These are phyloP conservation scores for Metroxylon sagu DNA, from an alignment of 176 grass and related monocot genomes.

Conservation along the genomic window DNA sequence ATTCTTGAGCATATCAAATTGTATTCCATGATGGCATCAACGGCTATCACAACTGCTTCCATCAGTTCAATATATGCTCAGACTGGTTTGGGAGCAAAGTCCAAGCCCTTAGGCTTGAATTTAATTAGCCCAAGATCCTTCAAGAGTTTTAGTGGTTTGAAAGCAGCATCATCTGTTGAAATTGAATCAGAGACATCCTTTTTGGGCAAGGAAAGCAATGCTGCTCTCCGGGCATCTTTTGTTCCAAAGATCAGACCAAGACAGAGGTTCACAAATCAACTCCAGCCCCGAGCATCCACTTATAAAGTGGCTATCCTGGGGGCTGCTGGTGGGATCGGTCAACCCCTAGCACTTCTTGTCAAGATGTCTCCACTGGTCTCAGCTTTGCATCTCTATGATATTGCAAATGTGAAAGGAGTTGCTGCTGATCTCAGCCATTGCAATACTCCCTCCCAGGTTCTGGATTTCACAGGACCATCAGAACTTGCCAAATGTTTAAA, in stretches of 20 bases:
- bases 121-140: not conserved
- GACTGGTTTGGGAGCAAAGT: no score
- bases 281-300: conserved; percentile 5
- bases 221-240: not conserved
- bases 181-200: conserved; percentile 5
- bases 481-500: conserved; percentile 1
- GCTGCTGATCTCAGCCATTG: conserved; percentile 13
- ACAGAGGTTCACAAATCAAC: not conserved
- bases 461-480: conserved; percentile 12
- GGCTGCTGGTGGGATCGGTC: not conserved
- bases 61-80: not conserved
- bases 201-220: conserved; percentile 5
- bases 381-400: conserved; percentile 7
- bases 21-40: no score
- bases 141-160: not conserved
- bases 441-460: conserved; percentile 10
- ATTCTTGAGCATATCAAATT: no score
- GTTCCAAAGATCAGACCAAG: not conserved
- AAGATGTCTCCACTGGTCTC: conserved; percentile 10
- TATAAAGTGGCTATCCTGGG: conserved; percentile 4
- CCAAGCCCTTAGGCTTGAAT: not conserved
- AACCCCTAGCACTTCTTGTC: conserved; percentile 1
- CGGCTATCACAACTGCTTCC: not conserved
- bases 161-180: not conserved
- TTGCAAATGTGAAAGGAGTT: conserved; percentile 13